phyloP scores from a whole-genome alignment of 495 filamentous ascomycete species.

The Neurospora sp. region DNA sequence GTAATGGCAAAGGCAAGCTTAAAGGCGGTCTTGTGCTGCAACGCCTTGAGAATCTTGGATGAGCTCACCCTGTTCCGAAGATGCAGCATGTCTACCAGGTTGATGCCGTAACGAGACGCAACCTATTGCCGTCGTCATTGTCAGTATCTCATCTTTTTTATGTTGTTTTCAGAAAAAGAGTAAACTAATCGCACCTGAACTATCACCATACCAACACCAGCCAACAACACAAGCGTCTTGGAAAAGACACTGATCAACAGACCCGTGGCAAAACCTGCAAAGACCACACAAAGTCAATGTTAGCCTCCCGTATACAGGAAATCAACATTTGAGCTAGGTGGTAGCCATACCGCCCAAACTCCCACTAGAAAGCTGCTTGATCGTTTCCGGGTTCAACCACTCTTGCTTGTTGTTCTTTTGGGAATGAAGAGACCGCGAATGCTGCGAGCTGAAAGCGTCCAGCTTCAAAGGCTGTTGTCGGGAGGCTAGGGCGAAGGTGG shows the following conservation, averaged over 20 bases:
- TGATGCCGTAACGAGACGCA: slow-evolving; percentile 62
- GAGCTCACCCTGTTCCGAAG: slow-evolving; percentile 27
- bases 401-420: slow-evolving; percentile 18
- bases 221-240: slow-evolving; percentile 56
- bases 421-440: neutral
- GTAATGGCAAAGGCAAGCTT: slow-evolving; percentile 69
- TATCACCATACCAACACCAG: slow-evolving; percentile 60
- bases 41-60: slow-evolving; percentile 47
- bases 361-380: slow-evolving; percentile 61
- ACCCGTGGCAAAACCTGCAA: slow-evolving; percentile 54
- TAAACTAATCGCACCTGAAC: slow-evolving; percentile 48
- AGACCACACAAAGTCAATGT: neutral
- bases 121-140: slow-evolving; percentile 33
- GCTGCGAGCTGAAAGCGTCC: slow-evolving; percentile 9
- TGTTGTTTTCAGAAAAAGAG: neutral
- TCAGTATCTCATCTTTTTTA: neutral
- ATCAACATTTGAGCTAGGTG: neutral
- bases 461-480: slow-evolving; percentile 21
- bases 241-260: slow-evolving; percentile 67
- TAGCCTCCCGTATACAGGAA: neutral
- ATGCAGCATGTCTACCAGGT: slow-evolving; percentile 37
- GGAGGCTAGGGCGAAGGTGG: slow-evolving; percentile 9
- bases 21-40: slow-evolving; percentile 62
- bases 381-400: slow-evolving; percentile 36
- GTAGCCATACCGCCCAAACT: slow-evolving; percentile 47